Evolutionary conservation across 1,284 basidiomycete genomes (phyloP).

Genomic region (Cutaneotrichosporon sp.): DNA sequence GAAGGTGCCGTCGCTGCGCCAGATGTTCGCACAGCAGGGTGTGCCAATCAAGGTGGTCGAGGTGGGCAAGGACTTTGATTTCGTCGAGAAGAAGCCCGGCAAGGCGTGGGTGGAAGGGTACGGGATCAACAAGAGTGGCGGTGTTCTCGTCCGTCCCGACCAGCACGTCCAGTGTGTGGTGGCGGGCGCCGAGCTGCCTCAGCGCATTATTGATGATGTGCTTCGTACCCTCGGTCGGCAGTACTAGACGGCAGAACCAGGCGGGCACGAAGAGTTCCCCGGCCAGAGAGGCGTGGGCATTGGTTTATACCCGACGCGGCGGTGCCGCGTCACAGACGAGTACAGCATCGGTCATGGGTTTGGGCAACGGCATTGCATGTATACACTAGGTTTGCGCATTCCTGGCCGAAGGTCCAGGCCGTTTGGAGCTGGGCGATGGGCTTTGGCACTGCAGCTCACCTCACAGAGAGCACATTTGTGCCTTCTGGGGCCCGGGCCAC

Average conservation of each 20-base stretch:
- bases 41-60: constrained; percentile 14
- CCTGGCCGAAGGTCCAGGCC: no score
- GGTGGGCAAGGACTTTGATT: constrained; percentile 28
- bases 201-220: constrained; percentile 7
- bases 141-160: constrained; percentile 27
- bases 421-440: no score
- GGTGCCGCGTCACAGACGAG: not conserved
- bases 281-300: no score
- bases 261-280: not conserved
- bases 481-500: no score
- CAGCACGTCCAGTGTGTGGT: constrained; percentile 27
- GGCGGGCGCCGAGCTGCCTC: not conserved
- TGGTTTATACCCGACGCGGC: not conserved
- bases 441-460: not conserved
- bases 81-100: constrained; percentile 24
- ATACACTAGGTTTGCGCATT: not conserved
- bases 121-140: constrained; percentile 20
- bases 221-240: constrained; percentile 9
- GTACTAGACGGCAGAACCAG: not conserved
- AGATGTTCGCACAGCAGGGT: constrained; percentile 9
- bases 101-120: constrained; percentile 26
- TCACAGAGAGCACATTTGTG: no score
- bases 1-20: constrained; percentile 16
- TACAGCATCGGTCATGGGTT: not conserved
- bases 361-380: not conserved